phyloP scores from a whole-genome alignment of 495 filamentous ascomycete species.

The Beverwykella pulmonaria region DNA sequence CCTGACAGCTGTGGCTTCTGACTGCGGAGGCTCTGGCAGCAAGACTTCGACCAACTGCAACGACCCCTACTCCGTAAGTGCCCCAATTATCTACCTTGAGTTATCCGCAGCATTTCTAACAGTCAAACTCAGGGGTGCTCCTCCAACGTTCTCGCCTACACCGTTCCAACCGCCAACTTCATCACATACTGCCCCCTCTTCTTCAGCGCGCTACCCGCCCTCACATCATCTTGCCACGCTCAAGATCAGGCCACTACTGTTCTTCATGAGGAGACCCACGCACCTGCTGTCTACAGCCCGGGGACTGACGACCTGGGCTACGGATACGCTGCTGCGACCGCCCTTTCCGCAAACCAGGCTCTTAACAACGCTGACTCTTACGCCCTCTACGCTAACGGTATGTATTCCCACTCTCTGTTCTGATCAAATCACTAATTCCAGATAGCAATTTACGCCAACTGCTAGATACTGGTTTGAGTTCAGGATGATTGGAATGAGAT shows the following conservation, averaged over 20 bases:
- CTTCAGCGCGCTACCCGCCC: constrained; percentile 53
- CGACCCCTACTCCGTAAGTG: constrained; percentile 47
- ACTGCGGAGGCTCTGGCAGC: constrained; percentile 52
- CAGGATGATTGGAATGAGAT: neutral
- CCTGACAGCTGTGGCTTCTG: constrained; percentile 54
- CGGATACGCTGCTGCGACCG: constrained; percentile 56
- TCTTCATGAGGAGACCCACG: constrained; percentile 66
- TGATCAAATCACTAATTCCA: neutral
- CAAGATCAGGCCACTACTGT: constrained; percentile 64
- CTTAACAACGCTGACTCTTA: constrained; percentile 66
- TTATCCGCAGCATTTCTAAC: no score
- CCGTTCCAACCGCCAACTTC: constrained; percentile 54
- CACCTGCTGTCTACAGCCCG: constrained; percentile 54
- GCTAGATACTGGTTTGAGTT: constrained; percentile 8
- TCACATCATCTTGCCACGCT: constrained; percentile 54
- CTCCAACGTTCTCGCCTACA: constrained; percentile 60
- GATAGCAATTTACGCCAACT: constrained; percentile 32
- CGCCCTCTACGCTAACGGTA: constrained; percentile 63
- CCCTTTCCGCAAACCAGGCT: constrained; percentile 51
- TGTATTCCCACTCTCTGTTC: constrained; percentile 20
- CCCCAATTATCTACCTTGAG: no score
- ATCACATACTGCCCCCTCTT: constrained; percentile 62
- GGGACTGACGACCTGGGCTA: constrained; percentile 63
- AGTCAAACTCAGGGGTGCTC: constrained; percentile 47
- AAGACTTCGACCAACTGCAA: constrained; percentile 56